These are phyloP conservation scores for Nakaseomyces glabratus DNA, from an alignment of 1,139 yeast species.

Conservation along the genomic window DNA sequence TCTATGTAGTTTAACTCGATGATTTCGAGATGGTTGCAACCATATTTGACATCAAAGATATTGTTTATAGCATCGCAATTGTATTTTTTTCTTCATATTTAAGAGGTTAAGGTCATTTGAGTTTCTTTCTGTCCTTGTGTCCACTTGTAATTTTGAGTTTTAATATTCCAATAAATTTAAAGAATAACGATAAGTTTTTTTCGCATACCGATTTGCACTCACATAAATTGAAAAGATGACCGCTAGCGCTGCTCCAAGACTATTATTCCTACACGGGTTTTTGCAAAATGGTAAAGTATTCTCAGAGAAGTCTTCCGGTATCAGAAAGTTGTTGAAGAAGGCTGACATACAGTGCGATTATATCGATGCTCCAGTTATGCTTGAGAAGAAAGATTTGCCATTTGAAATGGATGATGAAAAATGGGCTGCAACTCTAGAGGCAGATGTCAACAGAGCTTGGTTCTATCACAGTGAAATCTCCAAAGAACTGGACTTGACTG, in stretches of 20 bases:
- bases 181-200: constrained; percentile 1
- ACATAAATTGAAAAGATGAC: constrained; percentile 1
- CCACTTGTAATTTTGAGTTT: not conserved
- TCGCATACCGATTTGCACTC: not conserved
- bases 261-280: constrained; percentile 49
- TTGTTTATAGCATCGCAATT: no score
- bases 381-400: constrained; percentile 64
- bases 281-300: constrained; percentile 66
- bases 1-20: no score
- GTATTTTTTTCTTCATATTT: no score
- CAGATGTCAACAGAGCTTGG: constrained; percentile 50
- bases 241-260: constrained; percentile 24
- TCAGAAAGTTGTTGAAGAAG: constrained; percentile 62
- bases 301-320: constrained; percentile 70
- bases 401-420: constrained; percentile 42
- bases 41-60: no score
- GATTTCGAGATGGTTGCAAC: no score
- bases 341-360: constrained; percentile 63
- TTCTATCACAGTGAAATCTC: constrained; percentile 43
- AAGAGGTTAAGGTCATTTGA: no score
- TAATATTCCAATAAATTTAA: not conserved
- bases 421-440: constrained; percentile 38
- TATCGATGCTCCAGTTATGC: constrained; percentile 62
- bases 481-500: constrained; percentile 33
- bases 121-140: no score